Evolutionary conservation across 176 grass and related monocot species (phyloP).

Genomic region (Aegilops sharonensis): DNA sequence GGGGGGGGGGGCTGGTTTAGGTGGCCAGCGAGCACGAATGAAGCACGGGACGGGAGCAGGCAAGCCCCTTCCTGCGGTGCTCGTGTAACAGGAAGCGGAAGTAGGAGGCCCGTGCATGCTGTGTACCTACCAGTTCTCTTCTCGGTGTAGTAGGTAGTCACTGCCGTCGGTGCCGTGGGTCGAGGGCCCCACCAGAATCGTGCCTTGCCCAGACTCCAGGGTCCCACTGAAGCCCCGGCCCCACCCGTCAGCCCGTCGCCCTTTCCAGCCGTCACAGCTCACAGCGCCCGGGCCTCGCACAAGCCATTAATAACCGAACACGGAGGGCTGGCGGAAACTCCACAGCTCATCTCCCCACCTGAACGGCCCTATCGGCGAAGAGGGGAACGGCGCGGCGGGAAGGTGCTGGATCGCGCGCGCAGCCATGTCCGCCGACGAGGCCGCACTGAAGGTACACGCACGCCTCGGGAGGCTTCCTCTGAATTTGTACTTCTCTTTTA

Average conservation of each 20-base stretch:
- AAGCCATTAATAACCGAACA: conserved; percentile 9
- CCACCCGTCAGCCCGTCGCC: conserved; percentile 18
- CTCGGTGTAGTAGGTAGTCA: background rate
- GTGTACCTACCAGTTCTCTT: too few species aligned
- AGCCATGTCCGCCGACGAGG: conserved; percentile 33
- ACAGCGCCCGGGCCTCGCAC: background rate
- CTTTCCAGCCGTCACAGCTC: conserved; percentile 7
- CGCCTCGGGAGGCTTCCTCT: background rate
- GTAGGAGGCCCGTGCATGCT: too few species aligned
- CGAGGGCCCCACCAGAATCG: background rate
- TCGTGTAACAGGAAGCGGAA: too few species aligned
- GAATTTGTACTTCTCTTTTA: background rate
- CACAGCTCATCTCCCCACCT: background rate
- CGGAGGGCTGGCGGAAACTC: background rate
- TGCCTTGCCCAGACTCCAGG: background rate
- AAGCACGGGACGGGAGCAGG: too few species aligned
- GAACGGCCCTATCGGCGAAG: background rate
- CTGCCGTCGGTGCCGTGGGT: background rate
- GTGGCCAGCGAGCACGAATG: too few species aligned
- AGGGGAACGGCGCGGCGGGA: background rate
- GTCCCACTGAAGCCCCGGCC: background rate
- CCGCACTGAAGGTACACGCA: conserved; percentile 19
- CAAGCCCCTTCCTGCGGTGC: too few species aligned
- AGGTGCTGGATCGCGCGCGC: background rate
- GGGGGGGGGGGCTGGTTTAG: too few species aligned